These are phyloP conservation scores for Echeveria elegans DNA, from an alignment of 164 flowering plant genomes.

Conservation along the genomic window DNA sequence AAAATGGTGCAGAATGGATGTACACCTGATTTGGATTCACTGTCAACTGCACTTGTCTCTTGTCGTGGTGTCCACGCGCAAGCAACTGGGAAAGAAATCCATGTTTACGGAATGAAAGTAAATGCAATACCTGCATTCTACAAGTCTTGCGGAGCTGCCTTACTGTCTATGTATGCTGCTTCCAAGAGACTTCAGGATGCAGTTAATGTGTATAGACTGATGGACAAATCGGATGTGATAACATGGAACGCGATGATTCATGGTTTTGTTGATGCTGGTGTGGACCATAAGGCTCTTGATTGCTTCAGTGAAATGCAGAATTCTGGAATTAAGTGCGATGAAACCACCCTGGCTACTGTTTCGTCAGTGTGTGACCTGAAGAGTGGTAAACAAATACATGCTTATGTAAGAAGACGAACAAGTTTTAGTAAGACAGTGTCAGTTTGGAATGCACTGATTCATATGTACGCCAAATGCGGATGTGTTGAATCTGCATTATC, in stretches of 20 bases:
- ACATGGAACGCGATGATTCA: constrained; percentile 57
- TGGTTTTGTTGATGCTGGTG: constrained; percentile 24
- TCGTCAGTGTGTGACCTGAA: constrained; percentile 35
- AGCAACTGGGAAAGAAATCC: too few species aligned
- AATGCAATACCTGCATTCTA: too few species aligned
- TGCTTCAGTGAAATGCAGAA: constrained; percentile 33
- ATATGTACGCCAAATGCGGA: constrained; percentile 17
- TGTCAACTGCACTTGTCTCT: too few species aligned
- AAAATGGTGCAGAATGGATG: too few species aligned
- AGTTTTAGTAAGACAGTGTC: constrained; percentile 14
- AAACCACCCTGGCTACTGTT: constrained; percentile 34
- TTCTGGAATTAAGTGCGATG: constrained; percentile 23
- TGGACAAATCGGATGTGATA: too few species aligned
- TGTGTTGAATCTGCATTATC: constrained; percentile 22
- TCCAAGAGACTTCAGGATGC: too few species aligned
- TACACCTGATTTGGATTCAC: too few species aligned
- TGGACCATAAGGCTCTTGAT: constrained; percentile 24
- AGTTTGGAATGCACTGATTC: constrained; percentile 39
- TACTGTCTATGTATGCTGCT: too few species aligned
- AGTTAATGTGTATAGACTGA: too few species aligned
- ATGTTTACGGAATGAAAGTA: too few species aligned
- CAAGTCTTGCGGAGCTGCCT: too few species aligned
- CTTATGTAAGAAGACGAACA: constrained; percentile 21
- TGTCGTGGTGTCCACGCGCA: too few species aligned
- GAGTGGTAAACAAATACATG: constrained; percentile 43